phyloP scores from a whole-genome alignment of 768 basidiomycete genomes.

The Grammothele lineata region DNA sequence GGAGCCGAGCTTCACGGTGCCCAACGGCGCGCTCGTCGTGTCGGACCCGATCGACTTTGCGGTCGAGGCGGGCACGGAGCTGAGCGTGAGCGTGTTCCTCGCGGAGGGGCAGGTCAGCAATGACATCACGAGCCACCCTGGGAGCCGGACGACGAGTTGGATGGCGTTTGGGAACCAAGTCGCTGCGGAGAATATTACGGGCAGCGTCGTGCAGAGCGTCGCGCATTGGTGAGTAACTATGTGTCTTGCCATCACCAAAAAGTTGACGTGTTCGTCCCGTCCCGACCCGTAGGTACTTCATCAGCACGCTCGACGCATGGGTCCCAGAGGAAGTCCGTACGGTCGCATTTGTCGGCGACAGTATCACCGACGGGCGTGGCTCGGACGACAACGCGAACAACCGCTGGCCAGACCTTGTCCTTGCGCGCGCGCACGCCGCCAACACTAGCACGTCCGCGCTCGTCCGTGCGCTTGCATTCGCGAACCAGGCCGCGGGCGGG shows the following conservation, averaged over 20 bases:
- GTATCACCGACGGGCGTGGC: constrained; percentile 49
- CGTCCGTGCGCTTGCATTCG: constrained; percentile 32
- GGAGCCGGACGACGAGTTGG: constrained; percentile 43
- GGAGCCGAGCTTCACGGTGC: constrained; percentile 33
- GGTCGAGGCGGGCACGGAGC: constrained; percentile 33
- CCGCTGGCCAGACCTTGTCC: constrained; percentile 48
- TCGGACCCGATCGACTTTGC: constrained; percentile 42
- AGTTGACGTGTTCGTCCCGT: not conserved
- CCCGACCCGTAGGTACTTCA: constrained; percentile 41
- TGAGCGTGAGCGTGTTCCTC: constrained; percentile 40
- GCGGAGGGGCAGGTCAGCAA: constrained; percentile 37
- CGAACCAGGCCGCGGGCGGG: constrained; percentile 50
- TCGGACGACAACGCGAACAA: constrained; percentile 42
- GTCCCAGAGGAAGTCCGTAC: constrained; percentile 26
- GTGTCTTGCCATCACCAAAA: not conserved
- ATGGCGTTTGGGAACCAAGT: constrained; percentile 36
- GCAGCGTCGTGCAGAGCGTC: constrained; percentile 25
- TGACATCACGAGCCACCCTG: constrained; percentile 43
- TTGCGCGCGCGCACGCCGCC: constrained; percentile 36
- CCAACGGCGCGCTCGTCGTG: constrained; percentile 40
- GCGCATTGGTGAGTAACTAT: constrained; percentile 32
- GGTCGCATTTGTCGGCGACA: constrained; percentile 46
- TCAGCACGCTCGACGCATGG: constrained; percentile 41
- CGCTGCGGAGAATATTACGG: constrained; percentile 32
- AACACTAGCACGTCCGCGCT: constrained; percentile 27